A percentile compares a stretch with the other conserved stretches of the same genome.
phyloP scores from a whole-genome alignment of 2,329 filamentous ascomycete genomes.

The Penicillium fuscoglaucum region DNA sequence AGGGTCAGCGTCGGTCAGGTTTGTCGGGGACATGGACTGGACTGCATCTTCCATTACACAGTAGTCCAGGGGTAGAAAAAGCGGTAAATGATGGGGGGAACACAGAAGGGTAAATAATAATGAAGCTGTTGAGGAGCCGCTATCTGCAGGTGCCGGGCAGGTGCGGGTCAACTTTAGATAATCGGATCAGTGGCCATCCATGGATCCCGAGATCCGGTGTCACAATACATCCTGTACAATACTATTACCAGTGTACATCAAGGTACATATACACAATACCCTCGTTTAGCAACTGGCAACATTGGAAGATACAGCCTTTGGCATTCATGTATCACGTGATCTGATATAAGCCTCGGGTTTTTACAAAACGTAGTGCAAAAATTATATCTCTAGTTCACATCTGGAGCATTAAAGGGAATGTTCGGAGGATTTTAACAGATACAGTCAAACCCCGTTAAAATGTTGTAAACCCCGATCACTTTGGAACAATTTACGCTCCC shows the following conservation, averaged over 20 bases:
- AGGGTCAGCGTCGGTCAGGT: slow-evolving; percentile 5
- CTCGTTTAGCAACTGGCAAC: too few relatives aligned
- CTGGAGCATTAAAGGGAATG: too few relatives aligned
- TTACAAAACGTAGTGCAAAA: too few relatives aligned
- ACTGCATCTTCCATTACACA: slow-evolving; percentile 18
- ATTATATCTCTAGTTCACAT: too few relatives aligned
- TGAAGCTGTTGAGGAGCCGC: slow-evolving; percentile 15
- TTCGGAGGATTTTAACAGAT: too few relatives aligned
- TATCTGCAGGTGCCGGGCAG: slow-evolving; percentile 6
- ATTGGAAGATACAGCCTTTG: too few relatives aligned
- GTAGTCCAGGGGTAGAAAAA: not conserved
- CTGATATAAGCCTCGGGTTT: too few relatives aligned
- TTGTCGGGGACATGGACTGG: not conserved
- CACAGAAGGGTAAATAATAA: not conserved
- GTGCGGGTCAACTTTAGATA: slow-evolving; percentile 26
- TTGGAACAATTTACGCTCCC: too few relatives aligned
- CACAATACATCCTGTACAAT: not conserved
- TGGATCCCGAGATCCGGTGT: not conserved
- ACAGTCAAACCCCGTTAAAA: too few relatives aligned
- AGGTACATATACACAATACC: not conserved
- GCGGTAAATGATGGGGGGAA: not conserved
- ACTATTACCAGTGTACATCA: not conserved
- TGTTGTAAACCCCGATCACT: too few relatives aligned
- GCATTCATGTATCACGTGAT: too few relatives aligned
- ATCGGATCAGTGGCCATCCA: slow-evolving; percentile 9